Evolutionary conservation across 2,329 filamentous ascomycete species (phyloP), one percentile per base, ranked within the genome.

Genomic region (Lachnum nothofagi): DNA sequence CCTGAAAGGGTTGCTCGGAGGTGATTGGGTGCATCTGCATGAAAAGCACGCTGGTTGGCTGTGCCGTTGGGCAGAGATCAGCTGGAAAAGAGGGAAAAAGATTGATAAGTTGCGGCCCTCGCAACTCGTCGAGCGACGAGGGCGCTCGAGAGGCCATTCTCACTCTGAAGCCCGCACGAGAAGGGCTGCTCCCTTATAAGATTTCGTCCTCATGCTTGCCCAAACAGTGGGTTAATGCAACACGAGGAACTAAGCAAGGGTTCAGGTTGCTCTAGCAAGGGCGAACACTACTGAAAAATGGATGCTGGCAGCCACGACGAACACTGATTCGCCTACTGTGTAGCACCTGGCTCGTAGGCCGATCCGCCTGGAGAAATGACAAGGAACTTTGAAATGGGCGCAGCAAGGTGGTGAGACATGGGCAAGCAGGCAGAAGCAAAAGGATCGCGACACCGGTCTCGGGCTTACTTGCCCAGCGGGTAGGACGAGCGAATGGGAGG

Each of bases 201-300:
- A 22, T 50, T 52, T 34, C 22, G 5, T 40, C n/a, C 41, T 38
- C 37, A 23, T 33, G 39, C 42, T 23, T 25, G 34, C 25, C 47
- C 42, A 53, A 48, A 47, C 49, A 47, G 53, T 54, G 51, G 48
- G 51, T 52, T 55, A 52, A 55, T 58, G 55, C 55, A 50, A 39
- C 46, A 31, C 27, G 22, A n/a, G 33, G 37, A 44, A 12, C 7
- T 31, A 25, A 42, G 48, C 52, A 52, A 42, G 54, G 51, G 44
- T 53, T 49, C 44, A 49, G 19, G 33, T 44, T 40, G 34, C 42
- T 44, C 47, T 23, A 52, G 42, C 51, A 54, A 46, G 52, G 54
- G 42, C 47, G 31, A 43, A 44, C 29, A 29, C 49, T 40, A 49
- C 42, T 46, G 22, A 44, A 16, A 25, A 47, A 44, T 40, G 31